phyloP scores from a whole-genome alignment of 2,329 filamentous ascomycete species.

The Trichoderma cornu-damae region DNA sequence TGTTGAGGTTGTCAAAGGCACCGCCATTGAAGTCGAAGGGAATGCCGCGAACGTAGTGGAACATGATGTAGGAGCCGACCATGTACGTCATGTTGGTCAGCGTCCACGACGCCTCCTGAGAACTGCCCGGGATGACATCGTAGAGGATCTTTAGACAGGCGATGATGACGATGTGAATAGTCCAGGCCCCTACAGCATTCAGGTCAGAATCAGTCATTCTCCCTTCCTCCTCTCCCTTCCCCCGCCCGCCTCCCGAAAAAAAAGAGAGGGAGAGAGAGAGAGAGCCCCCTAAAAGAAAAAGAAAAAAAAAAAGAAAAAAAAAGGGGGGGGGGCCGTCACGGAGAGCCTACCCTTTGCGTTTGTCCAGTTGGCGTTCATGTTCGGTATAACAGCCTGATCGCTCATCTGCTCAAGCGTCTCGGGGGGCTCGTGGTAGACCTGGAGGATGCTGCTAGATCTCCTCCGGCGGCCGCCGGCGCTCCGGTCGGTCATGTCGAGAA shows the following conservation, averaged over 20 bases:
- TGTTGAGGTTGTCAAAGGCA: constrained; percentile 98
- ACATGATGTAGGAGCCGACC: constrained; percentile 98
- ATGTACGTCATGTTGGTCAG: constrained; percentile 99
- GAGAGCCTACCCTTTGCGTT: constrained; percentile 84
- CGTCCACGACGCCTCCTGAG: constrained; percentile 98
- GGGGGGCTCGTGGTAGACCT: constrained; percentile 91
- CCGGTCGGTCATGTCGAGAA: constrained; percentile 55
- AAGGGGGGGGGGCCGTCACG: too few relatives aligned
- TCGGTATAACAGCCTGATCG: constrained; percentile 90
- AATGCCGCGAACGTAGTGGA: constrained; percentile 95
- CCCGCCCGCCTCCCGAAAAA: too few relatives aligned
- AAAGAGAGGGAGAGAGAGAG: too few relatives aligned
- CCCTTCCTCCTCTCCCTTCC: too few relatives aligned
- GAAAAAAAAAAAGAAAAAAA: too few relatives aligned
- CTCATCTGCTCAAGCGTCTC: constrained; percentile 97
- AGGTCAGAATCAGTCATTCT: not conserved
- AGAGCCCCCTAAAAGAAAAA: too few relatives aligned
- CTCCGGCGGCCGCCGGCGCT: constrained; percentile 71
- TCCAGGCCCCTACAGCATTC: constrained; percentile 74
- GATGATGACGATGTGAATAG: constrained; percentile 93
- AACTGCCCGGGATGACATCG: constrained; percentile 92
- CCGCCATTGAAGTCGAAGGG: constrained; percentile 99
- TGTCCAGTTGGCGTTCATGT: constrained; percentile 97
- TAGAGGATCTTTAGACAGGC: constrained; percentile 89
- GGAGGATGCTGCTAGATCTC: constrained; percentile 88